These are phyloP conservation scores for Verticillium isaacii DNA, from an alignment of 2,329 filamentous ascomycete genomes.

Conservation along the genomic window DNA sequence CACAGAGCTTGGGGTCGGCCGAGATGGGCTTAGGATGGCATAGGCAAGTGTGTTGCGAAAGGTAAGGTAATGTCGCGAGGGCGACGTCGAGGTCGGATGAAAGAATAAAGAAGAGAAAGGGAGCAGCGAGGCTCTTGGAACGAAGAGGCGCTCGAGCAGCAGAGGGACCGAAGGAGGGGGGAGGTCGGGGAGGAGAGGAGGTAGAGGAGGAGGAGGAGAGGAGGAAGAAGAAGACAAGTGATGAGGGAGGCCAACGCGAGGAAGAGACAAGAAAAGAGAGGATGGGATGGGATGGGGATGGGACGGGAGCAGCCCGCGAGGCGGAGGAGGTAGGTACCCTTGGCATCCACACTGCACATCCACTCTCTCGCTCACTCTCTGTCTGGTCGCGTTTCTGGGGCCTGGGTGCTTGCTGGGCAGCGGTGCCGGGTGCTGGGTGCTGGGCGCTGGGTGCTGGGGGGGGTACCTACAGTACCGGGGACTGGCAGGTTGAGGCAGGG, in stretches of 20 bases:
- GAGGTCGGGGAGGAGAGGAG: slow-evolving; percentile 17
- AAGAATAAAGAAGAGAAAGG: slow-evolving; percentile 24
- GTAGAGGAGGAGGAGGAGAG: slow-evolving; percentile 13
- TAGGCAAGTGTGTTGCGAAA: slow-evolving; percentile 1
- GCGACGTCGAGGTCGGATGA: slow-evolving; percentile 8
- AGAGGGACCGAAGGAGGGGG: slow-evolving; percentile 27
- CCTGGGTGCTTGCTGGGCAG: background rate
- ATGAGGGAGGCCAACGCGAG: slow-evolving; percentile 11
- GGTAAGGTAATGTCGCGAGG: background rate
- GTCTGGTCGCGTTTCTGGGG: background rate
- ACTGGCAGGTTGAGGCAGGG: background rate
- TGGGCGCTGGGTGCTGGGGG: too few species aligned
- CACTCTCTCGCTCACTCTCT: background rate
- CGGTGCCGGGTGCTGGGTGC: too few species aligned
- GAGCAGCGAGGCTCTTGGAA: slow-evolving; percentile 23
- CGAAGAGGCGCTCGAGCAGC: slow-evolving; percentile 18
- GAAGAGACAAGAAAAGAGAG: slow-evolving; percentile 16
- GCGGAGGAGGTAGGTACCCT: slow-evolving; percentile 21
- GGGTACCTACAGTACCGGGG: background rate
- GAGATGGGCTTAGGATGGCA: slow-evolving; percentile 8
- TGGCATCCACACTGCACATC: background rate
- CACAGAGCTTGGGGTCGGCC: background rate
- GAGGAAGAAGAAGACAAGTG: slow-evolving; percentile 17
- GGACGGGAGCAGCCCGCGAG: slow-evolving; percentile 26
- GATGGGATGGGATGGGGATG: slow-evolving; percentile 18